phyloP scores from a whole-genome alignment of 106 monocot species.

The Triglochin maritima region DNA sequence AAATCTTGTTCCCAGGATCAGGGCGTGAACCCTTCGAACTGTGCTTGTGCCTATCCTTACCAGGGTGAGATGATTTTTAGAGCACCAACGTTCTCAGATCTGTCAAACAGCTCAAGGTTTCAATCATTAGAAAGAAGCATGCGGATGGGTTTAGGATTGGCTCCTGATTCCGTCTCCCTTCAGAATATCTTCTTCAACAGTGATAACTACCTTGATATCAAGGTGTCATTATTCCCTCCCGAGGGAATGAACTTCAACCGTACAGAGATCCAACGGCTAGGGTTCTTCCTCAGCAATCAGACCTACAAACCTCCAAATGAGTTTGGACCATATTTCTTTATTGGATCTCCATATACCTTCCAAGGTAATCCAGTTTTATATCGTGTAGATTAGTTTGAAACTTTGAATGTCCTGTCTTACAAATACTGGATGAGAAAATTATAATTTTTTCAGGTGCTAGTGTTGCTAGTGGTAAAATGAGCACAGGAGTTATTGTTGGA shows the following conservation, averaged over 20 bases:
- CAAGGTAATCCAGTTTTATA: constrained; percentile 3
- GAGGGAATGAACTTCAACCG: constrained; percentile 26
- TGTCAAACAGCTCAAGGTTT: constrained; percentile 30
- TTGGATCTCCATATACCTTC: constrained; percentile 18
- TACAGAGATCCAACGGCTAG: constrained; percentile 33
- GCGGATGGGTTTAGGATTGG: constrained; percentile 18
- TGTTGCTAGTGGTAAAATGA: not conserved
- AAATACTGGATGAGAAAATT: not conserved
- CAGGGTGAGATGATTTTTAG: constrained; percentile 45
- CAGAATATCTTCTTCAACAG: constrained; percentile 22
- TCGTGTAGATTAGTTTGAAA: not conserved
- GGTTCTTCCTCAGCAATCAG: constrained; percentile 48
- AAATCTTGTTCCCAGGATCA: constrained; percentile 31
- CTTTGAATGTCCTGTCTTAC: too few species aligned
- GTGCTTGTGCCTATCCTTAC: constrained; percentile 60
- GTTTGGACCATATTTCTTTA: constrained; percentile 45
- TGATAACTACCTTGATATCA: constrained; percentile 34
- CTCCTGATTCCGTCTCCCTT: constrained; percentile 8
- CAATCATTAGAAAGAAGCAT: constrained; percentile 42
- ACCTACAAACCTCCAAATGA: constrained; percentile 22
- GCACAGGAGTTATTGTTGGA: constrained; percentile 9
- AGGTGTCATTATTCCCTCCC: constrained; percentile 41
- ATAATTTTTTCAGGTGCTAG: not conserved
- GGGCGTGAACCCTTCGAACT: constrained; percentile 32
- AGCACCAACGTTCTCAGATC: constrained; percentile 45